Evolutionary conservation across 306 rosid species (phyloP).

Genomic region (Inga laurina): DNA sequence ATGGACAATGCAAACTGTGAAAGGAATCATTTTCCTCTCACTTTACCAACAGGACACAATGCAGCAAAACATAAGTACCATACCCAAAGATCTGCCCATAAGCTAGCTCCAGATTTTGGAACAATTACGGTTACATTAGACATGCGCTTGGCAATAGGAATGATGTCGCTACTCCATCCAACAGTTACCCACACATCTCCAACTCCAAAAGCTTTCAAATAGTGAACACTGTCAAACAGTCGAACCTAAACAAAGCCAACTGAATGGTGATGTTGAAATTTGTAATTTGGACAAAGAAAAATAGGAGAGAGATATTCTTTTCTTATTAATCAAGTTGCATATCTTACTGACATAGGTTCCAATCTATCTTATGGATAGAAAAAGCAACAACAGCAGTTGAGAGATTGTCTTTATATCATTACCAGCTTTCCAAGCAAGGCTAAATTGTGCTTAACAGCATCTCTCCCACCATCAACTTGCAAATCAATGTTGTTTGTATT

Average conservation of each 20-base stretch:
- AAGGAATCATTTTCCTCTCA: neutral
- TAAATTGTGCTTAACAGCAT: slow-evolving; percentile 63
- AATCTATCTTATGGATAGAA: neutral
- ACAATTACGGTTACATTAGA: slow-evolving; percentile 82
- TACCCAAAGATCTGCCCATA: slow-evolving; percentile 98
- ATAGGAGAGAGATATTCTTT: neutral
- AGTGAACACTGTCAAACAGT: slow-evolving; percentile 71
- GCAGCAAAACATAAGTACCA: neutral
- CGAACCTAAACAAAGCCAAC: slow-evolving; percentile 63
- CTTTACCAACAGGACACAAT: neutral
- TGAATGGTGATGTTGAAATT: neutral
- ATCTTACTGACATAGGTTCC: neutral
- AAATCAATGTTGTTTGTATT: slow-evolving; percentile 56
- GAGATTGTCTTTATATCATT: slow-evolving; percentile 23
- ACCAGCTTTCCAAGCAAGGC: slow-evolving; percentile 82
- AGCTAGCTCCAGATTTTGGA: slow-evolving; percentile 88
- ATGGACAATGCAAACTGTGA: neutral
- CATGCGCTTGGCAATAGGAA: slow-evolving; percentile 84
- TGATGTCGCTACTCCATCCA: slow-evolving; percentile 93
- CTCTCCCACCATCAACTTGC: slow-evolving; percentile 75
- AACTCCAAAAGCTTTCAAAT: slow-evolving; percentile 85
- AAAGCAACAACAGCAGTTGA: neutral
- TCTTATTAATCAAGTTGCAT: neutral
- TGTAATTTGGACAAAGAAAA: neutral
- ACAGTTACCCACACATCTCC: slow-evolving; percentile 97